Conservation (phyloP, 1,284 basidiomycete genomes). For the Boletus sp. region DNA sequence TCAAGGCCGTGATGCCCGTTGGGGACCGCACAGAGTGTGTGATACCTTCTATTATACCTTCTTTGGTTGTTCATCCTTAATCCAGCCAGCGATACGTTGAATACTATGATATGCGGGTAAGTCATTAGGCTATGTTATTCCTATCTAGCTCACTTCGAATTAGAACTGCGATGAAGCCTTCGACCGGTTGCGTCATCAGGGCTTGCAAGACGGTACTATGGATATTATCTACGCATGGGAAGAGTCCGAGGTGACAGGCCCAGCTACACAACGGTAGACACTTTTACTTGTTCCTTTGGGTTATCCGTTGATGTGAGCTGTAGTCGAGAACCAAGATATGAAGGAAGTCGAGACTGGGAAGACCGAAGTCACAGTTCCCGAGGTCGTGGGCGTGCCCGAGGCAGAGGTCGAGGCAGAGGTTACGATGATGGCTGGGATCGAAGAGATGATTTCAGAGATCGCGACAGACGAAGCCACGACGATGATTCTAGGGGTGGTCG, state of each 20-base stretch:
- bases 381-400: constrained; percentile 46
- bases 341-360: constrained; percentile 52
- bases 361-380: constrained; percentile 46
- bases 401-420: constrained; percentile 43
- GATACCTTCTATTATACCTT: constrained; percentile 3
- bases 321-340: constrained; percentile 38
- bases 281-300: background rate
- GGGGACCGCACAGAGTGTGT: constrained; percentile 74
- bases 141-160: constrained; percentile 21
- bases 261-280: constrained; percentile 41
- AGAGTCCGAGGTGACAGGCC: constrained; percentile 45
- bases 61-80: constrained; percentile 11
- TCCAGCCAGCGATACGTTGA: constrained; percentile 83
- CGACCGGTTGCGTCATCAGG: constrained; percentile 77
- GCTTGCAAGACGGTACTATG: constrained; percentile 85
- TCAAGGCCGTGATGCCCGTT: constrained; percentile 75
- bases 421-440: constrained; percentile 49
- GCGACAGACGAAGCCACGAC: constrained; percentile 50
- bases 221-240: constrained; percentile 93
- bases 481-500: constrained; percentile 48
- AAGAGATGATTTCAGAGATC: constrained; percentile 50
- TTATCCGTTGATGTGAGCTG: constrained; percentile 13
- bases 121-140: constrained; percentile 24
- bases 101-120: constrained; percentile 84
- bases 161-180: constrained; percentile 80